Base-by-base conservation (phyloP, 768 basidiomycete genomes). In the Galerina sulciceps region DNA sequence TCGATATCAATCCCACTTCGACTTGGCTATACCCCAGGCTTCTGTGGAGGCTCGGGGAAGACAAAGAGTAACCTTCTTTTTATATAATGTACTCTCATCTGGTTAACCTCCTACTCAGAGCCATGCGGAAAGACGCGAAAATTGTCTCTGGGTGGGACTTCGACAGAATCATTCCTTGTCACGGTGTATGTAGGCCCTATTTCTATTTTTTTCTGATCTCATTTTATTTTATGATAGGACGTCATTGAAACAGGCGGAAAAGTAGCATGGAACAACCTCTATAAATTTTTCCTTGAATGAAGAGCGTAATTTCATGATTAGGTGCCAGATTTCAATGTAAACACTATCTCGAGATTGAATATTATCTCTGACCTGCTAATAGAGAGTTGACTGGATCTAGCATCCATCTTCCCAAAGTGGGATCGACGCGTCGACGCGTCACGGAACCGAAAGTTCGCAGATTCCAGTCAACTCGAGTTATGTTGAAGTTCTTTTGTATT, bases 111-210 rank as follows among this genome's bases (percentile, higher is more conserved):
- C 42, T 48, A 10, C 26, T 5, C 26, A 81, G 80, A 6, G 76
- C 75, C 8, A 91, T 91, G 89, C 78, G 77, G 44, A 77, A 82
- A 18, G 86, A 89, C 61, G 86, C 82, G 5, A 82, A 79, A 64
- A 85, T 79, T 1, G 90, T 94, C 2, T 78, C 83, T 1, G 78
- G 71, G 0, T 94, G 93, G 93, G 85, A 88, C 62, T 90, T 91
- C 66, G 79, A 87, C 5, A 76, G 86, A 43, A 87, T 91, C 61
- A 90, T 91, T 43, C 88, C 88, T 57, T 91, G 90, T 61, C 89
- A 91, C 69, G 77, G 76, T 26, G 80, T 80, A 64, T 52, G 76
- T 65, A 15, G 43, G 46, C 37, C 26, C 23, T 20, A 42, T 31
- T 43, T 18, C 46, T 47, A 20, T 20, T 9, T 35, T 36, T 11